Percentiles rank a stretch among this genome's conserved stretches.
Evolutionary conservation across 2,329 filamentous ascomycete species (phyloP).

Genomic region (Fusarium coffeatum): DNA sequence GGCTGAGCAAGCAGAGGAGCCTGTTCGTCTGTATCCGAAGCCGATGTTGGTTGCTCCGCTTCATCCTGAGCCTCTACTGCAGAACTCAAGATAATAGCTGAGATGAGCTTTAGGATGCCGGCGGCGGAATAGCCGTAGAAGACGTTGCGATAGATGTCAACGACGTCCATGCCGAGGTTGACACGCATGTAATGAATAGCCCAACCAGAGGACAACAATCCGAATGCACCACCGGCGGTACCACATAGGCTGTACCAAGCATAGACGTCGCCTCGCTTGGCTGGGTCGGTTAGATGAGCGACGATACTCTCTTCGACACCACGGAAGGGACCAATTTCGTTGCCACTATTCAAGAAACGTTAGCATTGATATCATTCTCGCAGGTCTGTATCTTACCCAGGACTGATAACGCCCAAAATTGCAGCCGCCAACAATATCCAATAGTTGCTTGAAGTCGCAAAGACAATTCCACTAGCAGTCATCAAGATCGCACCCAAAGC

Average conservation of each 20-base stretch:
- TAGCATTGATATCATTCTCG: neutral
- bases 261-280: slow-evolving; percentile 65
- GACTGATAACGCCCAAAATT: slow-evolving; percentile 71
- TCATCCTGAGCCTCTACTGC: slow-evolving; percentile 56
- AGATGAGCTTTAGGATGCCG: slow-evolving; percentile 66
- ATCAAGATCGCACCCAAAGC: slow-evolving; percentile 66
- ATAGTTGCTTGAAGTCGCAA: slow-evolving; percentile 64
- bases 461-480: slow-evolving; percentile 65
- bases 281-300: slow-evolving; percentile 63
- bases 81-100: slow-evolving; percentile 62
- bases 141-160: slow-evolving; percentile 64
- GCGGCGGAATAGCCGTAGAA: slow-evolving; percentile 58
- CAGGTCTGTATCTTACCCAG: slow-evolving; percentile 50
- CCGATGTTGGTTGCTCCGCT: neutral
- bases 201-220: slow-evolving; percentile 70
- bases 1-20: slow-evolving; percentile 43
- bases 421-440: slow-evolving; percentile 69
- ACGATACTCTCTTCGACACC: slow-evolving; percentile 71
- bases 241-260: slow-evolving; percentile 72
- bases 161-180: slow-evolving; percentile 55
- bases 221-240: slow-evolving; percentile 69
- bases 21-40: slow-evolving; percentile 25
- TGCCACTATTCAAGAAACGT: slow-evolving; percentile 58
- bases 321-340: slow-evolving; percentile 72
- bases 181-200: slow-evolving; percentile 62